Percentiles rank a stretch among this genome's conserved stretches.
Evolutionary conservation across 108 stramenopile species (phyloP).

Genomic region (Nannochloropsis gaditana): DNA sequence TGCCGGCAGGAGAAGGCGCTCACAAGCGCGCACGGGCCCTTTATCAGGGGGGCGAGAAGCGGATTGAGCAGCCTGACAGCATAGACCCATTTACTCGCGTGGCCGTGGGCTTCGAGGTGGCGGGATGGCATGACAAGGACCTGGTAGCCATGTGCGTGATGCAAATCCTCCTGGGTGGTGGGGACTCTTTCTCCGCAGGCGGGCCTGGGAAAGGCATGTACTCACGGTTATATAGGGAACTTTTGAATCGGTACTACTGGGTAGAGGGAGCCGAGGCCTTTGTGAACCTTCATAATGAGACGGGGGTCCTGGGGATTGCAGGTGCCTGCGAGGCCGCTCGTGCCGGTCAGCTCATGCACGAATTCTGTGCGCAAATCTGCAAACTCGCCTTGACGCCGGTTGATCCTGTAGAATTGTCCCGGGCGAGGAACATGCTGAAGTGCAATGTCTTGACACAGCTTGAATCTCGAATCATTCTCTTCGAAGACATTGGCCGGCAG

Average conservation of each 20-base stretch:
- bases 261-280: conserved; percentile 90
- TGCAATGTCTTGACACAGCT: conserved; percentile 92
- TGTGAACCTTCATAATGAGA: conserved; percentile 72
- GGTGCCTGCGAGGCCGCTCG: conserved; percentile 62
- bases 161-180: conserved; percentile 92
- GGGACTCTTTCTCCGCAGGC: conserved; percentile 92
- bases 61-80: conserved; percentile 24
- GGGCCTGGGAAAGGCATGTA: conserved; percentile 99
- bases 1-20: conserved; percentile 36
- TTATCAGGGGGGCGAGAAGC: conserved; percentile 57
- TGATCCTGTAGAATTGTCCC: conserved; percentile 64
- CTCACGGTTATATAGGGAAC: conserved; percentile 87
- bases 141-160: conserved; percentile 87
- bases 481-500: conserved; percentile 96
- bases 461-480: conserved; percentile 82
- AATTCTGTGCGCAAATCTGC: conserved; percentile 69
- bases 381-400: conserved; percentile 56
- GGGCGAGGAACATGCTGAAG: conserved; percentile 96
- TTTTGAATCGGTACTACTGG: conserved; percentile 83
- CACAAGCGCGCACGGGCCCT: background rate
- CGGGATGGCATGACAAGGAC: conserved; percentile 84
- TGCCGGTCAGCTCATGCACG: conserved; percentile 62
- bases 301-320: conserved; percentile 81
- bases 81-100: conserved; percentile 73
- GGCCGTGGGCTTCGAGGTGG: conserved; percentile 81